Evolutionary conservation across 2,329 filamentous ascomycete genomes (phyloP), one percentile per base, ranked within the genome.

Genomic region (Neonectria hederae): DNA sequence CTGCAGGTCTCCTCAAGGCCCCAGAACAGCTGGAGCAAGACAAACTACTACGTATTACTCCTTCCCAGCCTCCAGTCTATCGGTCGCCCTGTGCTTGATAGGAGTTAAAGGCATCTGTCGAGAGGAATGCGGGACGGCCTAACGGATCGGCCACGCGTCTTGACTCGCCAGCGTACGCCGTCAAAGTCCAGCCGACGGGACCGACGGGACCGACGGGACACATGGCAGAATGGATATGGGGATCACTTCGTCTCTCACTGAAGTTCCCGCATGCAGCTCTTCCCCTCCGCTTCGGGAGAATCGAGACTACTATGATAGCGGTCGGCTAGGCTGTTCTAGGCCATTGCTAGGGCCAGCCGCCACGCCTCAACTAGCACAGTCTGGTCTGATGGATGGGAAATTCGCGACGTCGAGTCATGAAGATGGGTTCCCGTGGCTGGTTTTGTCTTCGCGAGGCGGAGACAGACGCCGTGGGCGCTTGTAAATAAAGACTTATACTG

Each of bases 121-220:
- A 30, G 51, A 48, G 30, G 57, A 54, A 54, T 54, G 57, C 57
- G 57, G 51, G 49, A 60, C 57, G n/a, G n/a, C 48, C 30, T 54
- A 48, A 49, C 22, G 30, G 21, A 32, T 45, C 57, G 42, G 17
- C 49, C 11, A 32, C 49, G 35, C 14, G 13, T 46, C 32, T 24
- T 35, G 45, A 49, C 30, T 54, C 14, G 13, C 22, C 26, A 8
- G 8, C 9, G 17, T 38, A 32, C 19, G 14, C 19, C 28, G 19
- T 46, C 35, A n/a, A 17, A 24, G 40, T 43, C 56, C 21, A 59
- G 35, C 28, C n/a, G 26, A 46, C 21, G 17, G 38, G 38, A n/a
- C n/a, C n/a, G n/a, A n/a, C n/a, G n/a, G n/a, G n/a, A n/a, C n/a
- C n/a, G n/a, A n/a, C n/a, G n/a, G n/a, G n/a, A n/a, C n/a, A n/a